These are phyloP conservation scores for Candida easanensis DNA, from an alignment of 805 yeast genomes.

Conservation along the genomic window DNA sequence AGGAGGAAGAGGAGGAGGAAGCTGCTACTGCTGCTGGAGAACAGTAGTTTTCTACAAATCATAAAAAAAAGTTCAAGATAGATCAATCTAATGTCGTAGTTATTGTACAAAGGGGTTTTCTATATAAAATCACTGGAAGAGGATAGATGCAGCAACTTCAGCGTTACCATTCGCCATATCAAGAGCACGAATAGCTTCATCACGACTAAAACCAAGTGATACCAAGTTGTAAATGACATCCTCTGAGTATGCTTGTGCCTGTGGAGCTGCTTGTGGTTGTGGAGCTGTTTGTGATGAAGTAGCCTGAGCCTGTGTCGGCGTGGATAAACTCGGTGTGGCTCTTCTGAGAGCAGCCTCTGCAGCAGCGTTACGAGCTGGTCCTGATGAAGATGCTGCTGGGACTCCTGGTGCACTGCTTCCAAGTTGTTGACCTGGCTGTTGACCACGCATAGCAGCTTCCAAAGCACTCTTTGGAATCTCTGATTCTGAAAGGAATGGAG, in stretches of 20 bases:
- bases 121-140: slow-evolving; percentile 41
- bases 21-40: too few species aligned
- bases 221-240: slow-evolving; percentile 44
- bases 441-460: slow-evolving; percentile 2
- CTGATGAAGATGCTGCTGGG: slow-evolving; percentile 7
- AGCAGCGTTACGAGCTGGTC: slow-evolving; percentile 2
- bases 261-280: neutral
- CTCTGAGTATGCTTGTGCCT: slow-evolving; percentile 31
- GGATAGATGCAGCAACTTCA: slow-evolving; percentile 80
- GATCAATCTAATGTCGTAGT: too few species aligned
- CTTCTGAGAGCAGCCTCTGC: neutral
- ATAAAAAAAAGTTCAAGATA: too few species aligned
- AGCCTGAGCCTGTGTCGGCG: neutral
- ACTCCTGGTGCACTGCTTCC: neutral
- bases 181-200: slow-evolving; percentile 64
- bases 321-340: too few species aligned
- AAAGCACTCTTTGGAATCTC: slow-evolving; percentile 50
- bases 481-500: slow-evolving; percentile 68
- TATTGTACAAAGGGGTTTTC: too few species aligned
- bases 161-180: slow-evolving; percentile 69
- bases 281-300: neutral
- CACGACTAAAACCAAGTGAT: slow-evolving; percentile 67
- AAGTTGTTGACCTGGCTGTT: slow-evolving; percentile 1
- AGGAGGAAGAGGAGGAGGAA: too few species aligned
- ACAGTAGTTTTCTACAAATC: too few species aligned